Evolutionary conservation across 2,329 filamentous ascomycete species (phyloP).

Genomic region (Penicillium sp.): DNA sequence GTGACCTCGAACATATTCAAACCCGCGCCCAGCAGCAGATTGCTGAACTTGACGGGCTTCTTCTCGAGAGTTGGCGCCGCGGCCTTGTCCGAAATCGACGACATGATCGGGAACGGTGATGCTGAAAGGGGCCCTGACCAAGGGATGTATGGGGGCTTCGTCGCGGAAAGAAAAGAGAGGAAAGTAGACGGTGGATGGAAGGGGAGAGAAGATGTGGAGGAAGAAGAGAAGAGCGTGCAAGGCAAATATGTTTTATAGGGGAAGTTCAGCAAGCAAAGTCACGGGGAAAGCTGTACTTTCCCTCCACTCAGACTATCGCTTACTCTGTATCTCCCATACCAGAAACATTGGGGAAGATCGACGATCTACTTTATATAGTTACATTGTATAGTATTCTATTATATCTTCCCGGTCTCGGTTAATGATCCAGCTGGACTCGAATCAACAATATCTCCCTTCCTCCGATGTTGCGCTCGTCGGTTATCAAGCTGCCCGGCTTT

Average conservation of each 20-base stretch:
- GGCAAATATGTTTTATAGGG: constrained; percentile 20
- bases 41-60: constrained; percentile 99
- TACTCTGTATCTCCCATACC: constrained; percentile 24
- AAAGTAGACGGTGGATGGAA: constrained; percentile 16
- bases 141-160: constrained; percentile 86
- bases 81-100: constrained; percentile 47
- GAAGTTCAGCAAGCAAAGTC: constrained; percentile 6
- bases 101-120: constrained; percentile 56
- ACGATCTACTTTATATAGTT: no score
- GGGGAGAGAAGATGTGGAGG: constrained; percentile 21
- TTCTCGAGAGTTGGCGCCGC: constrained; percentile 69
- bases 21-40: constrained; percentile 86
- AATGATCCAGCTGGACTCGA: no score
- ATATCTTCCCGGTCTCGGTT: no score
- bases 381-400: no score
- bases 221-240: constrained; percentile 16
- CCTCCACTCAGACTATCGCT: constrained; percentile 19
- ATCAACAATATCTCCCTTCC: no score
- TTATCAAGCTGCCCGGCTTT: not conserved
- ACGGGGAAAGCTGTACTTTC: constrained; percentile 3
- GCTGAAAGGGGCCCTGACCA: constrained; percentile 86
- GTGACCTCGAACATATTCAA: constrained; percentile 92
- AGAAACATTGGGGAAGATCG: no score
- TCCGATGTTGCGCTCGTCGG: not conserved
- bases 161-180: constrained; percentile 49